Conservation (phyloP, 441 rosid species). For the Flueggea neowawraea region DNA sequence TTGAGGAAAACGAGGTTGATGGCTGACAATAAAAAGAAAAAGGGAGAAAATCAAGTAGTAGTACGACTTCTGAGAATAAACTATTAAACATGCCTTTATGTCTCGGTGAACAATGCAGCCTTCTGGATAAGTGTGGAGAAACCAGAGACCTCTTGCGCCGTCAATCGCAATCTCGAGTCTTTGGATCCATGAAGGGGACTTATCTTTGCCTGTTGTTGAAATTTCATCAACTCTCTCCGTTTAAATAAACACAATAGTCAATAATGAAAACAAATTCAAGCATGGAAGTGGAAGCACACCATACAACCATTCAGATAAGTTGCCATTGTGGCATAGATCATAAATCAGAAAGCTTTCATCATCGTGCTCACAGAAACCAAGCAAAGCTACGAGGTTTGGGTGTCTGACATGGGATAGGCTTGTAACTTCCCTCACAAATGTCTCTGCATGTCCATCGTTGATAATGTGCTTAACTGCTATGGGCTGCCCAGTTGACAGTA, state of each 20-base stretch:
- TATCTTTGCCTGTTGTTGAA: constrained; percentile 38
- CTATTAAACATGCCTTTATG: constrained; percentile 33
- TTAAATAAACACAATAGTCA: neutral
- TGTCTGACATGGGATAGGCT: constrained; percentile 58
- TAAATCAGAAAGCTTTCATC: constrained; percentile 56
- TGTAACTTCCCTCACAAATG: constrained; percentile 49
- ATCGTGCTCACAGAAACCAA: constrained; percentile 44
- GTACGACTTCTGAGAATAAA: neutral
- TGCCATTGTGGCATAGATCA: constrained; percentile 54
- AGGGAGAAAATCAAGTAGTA: neutral
- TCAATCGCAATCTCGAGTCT: constrained; percentile 52
- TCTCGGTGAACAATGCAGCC: constrained; percentile 65
- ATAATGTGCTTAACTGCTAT: constrained; percentile 60
- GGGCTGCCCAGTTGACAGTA: constrained; percentile 33
- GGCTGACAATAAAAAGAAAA: constrained; percentile 2
- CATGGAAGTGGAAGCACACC: constrained; percentile 22
- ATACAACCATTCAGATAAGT: constrained; percentile 58
- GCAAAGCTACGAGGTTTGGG: constrained; percentile 54
- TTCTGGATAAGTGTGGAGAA: constrained; percentile 57
- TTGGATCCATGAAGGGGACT: constrained; percentile 51
- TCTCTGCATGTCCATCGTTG: constrained; percentile 44
- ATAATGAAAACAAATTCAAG: neutral
- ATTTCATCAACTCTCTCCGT: neutral
- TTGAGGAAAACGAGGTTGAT: neutral
- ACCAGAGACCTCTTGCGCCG: constrained; percentile 54